Evolutionary conservation across 1,139 yeast species (phyloP).

Genomic region (Wickerhamomyces sp.): DNA sequence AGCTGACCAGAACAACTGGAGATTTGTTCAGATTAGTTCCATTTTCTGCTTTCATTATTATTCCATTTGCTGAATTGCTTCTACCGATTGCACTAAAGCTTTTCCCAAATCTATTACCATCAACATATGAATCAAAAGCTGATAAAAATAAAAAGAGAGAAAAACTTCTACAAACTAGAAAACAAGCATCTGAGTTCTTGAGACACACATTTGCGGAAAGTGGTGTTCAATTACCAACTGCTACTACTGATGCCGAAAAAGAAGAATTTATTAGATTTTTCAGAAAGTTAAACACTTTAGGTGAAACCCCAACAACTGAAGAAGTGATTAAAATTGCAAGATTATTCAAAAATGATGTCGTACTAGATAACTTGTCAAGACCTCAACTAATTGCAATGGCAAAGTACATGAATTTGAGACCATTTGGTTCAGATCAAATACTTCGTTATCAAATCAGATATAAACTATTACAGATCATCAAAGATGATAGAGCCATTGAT

Average conservation of each 20-base stretch:
- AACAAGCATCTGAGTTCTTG: slow-evolving; percentile 75
- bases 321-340: slow-evolving; percentile 79
- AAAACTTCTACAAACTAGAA: slow-evolving; percentile 68
- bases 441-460: slow-evolving; percentile 91
- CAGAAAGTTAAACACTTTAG: slow-evolving; percentile 53
- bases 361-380: slow-evolving; percentile 87
- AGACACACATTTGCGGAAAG: slow-evolving; percentile 71
- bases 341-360: slow-evolving; percentile 88
- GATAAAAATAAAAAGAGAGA: slow-evolving; percentile 69
- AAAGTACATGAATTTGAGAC: slow-evolving; percentile 84
- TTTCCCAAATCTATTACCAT: slow-evolving; percentile 91
- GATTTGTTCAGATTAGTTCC: slow-evolving; percentile 90
- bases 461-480: slow-evolving; percentile 80
- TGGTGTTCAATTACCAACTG: slow-evolving; percentile 58
- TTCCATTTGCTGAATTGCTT: slow-evolving; percentile 92
- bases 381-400: slow-evolving; percentile 94
- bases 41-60: slow-evolving; percentile 80
- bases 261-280: slow-evolving; percentile 77
- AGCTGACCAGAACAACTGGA: slow-evolving; percentile 78
- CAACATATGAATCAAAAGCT: slow-evolving; percentile 81
- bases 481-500: slow-evolving; percentile 88
- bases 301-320: slow-evolving; percentile 60
- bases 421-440: slow-evolving; percentile 91
- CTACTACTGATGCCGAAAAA: slow-evolving; percentile 65
- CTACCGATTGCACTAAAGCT: slow-evolving; percentile 84